Evolutionary conservation across 2,329 filamentous ascomycete genomes (phyloP).

Genomic region (Exophiala oligosperma): DNA sequence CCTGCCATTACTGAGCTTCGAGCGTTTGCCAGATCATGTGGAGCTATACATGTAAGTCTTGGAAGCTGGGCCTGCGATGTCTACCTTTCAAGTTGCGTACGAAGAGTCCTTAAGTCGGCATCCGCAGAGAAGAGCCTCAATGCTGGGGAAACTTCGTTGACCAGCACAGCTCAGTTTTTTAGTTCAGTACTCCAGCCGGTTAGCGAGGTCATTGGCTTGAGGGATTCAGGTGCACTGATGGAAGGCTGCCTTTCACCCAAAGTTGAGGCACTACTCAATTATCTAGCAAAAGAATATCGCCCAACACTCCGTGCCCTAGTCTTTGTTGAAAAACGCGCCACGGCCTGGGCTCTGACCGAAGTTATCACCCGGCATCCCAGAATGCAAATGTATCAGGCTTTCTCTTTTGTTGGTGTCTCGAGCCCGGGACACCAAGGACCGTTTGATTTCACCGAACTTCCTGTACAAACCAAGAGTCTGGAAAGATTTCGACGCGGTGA

Average conservation of each 20-base stretch:
- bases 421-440: conserved; percentile 41
- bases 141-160: neutral
- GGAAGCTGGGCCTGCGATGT: conserved; percentile 69
- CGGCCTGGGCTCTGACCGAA: conserved; percentile 60
- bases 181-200: conserved; percentile 12
- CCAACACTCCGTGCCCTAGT: conserved; percentile 60
- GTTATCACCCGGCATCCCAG: conserved; percentile 57
- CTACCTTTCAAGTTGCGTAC: conserved; percentile 58
- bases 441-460: conserved; percentile 50
- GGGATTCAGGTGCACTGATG: neutral
- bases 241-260: conserved; percentile 46
- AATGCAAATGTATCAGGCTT: conserved; percentile 40
- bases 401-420: conserved; percentile 56
- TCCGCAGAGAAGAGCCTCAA: neutral
- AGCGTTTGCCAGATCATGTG: conserved; percentile 52
- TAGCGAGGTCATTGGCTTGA: neutral
- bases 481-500: conserved; percentile 54
- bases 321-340: conserved; percentile 65
- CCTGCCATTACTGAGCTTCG: conserved; percentile 53
- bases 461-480: conserved; percentile 44
- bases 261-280: conserved; percentile 54
- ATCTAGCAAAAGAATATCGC: conserved; percentile 46
- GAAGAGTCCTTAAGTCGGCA: conserved; percentile 31
- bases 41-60: conserved; percentile 56
- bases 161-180: conserved; percentile 7